These are phyloP conservation scores for Clonostachys rosea DNA, from an alignment of 2,329 filamentous ascomycete species.

Conservation along the genomic window DNA sequence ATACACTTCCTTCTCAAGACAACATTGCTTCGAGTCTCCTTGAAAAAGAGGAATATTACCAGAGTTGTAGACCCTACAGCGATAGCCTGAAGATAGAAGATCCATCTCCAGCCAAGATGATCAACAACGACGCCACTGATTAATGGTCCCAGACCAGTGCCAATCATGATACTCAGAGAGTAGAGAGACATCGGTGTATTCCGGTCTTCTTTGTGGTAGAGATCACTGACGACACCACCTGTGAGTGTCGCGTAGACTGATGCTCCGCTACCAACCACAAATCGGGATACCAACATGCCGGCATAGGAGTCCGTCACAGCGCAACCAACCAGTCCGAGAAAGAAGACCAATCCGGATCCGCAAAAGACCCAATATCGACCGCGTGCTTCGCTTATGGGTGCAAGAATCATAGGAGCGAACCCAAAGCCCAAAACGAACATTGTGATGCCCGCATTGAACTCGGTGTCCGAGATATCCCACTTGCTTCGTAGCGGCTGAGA, in stretches of 20 bases:
- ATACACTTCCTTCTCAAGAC: conserved; percentile 56
- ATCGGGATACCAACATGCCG: conserved; percentile 58
- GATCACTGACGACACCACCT: conserved; percentile 63
- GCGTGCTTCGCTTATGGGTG: conserved; percentile 62
- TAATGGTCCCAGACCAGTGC: conserved; percentile 59
- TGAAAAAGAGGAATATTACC: conserved; percentile 53
- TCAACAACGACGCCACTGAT: conserved; percentile 55
- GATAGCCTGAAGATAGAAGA: conserved; percentile 64
- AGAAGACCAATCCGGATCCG: conserved; percentile 24
- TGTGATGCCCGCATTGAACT: conserved; percentile 57
- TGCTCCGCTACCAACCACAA: conserved; percentile 58
- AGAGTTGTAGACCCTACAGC: conserved; percentile 48
- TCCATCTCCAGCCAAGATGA: conserved; percentile 58
- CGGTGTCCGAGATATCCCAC: conserved; percentile 53
- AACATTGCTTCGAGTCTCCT: conserved; percentile 67
- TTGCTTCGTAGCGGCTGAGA: conserved; percentile 45
- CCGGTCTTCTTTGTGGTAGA: conserved; percentile 57
- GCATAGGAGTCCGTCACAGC: conserved; percentile 53
- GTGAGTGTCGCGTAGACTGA: conserved; percentile 43
- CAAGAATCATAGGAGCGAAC: conserved; percentile 62
- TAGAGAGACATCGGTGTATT: conserved; percentile 69
- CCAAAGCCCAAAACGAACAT: conserved; percentile 61
- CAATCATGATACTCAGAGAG: conserved; percentile 54
- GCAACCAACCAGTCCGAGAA: conserved; percentile 41
- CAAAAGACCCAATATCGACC: conserved; percentile 22